Percentiles rank a stretch among this genome's conserved stretches.
These are phyloP conservation scores for Aspergillus glaucus DNA, from an alignment of 2,329 filamentous ascomycete species.

Conservation along the genomic window DNA sequence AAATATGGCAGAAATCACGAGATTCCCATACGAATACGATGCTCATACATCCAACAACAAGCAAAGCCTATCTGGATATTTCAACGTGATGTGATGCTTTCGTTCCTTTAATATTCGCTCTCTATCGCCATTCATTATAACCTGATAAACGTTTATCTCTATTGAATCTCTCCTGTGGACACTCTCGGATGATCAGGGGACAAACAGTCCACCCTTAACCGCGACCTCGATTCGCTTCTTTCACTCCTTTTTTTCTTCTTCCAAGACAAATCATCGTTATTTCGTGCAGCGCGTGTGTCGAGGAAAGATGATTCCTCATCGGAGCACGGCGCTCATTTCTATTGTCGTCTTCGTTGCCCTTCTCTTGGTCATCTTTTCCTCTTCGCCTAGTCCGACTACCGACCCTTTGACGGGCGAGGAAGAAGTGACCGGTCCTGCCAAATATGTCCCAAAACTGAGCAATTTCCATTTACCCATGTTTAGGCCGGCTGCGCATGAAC, in stretches of 20 bases:
- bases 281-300: not conserved
- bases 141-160: not conserved
- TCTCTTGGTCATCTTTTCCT: constrained; percentile 40
- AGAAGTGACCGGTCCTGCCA: constrained; percentile 19
- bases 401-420: constrained; percentile 15
- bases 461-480: constrained; percentile 60
- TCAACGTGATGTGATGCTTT: no score
- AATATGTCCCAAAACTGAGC: constrained; percentile 36
- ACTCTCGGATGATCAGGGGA: not conserved
- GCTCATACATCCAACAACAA: no score
- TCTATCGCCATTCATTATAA: no score
- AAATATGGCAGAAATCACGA: no score
- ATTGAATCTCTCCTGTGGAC: no score
- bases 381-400: constrained; percentile 26
- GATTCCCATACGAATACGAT: no score
- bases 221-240: not conserved
- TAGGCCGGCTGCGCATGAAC: constrained; percentile 62
- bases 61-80: no score
- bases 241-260: not conserved
- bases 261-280: not conserved
- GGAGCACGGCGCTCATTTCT: constrained; percentile 36
- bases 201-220: not conserved
- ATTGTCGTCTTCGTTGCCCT: constrained; percentile 39
- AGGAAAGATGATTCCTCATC: constrained; percentile 34
- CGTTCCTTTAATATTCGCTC: no score